These are phyloP conservation scores for Psilocybe cyanescens DNA, from an alignment of 768 basidiomycete genomes.

Conservation along the genomic window DNA sequence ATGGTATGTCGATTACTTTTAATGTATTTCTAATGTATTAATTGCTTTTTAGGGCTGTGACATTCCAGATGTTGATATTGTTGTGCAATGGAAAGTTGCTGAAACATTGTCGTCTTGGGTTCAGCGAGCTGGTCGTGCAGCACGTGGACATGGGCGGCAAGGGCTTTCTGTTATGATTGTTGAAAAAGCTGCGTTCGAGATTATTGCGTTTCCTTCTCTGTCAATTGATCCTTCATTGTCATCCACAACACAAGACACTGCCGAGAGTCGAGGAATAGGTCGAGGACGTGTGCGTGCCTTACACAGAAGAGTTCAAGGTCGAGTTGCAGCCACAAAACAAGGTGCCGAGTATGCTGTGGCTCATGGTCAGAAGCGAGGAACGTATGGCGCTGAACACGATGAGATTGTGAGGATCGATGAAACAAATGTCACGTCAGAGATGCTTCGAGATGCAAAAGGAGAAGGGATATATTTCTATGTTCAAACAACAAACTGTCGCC, in stretches of 20 bases:
- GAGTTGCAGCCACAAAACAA: constrained; percentile 17
- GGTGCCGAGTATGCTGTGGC: constrained; percentile 14
- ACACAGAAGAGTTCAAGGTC: constrained; percentile 1
- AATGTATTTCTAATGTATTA: not conserved
- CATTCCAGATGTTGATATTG: constrained; percentile 36
- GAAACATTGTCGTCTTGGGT: constrained; percentile 30
- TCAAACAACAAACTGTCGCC: constrained; percentile 30
- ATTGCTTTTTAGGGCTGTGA: constrained; percentile 30
- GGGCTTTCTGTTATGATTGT: constrained; percentile 33
- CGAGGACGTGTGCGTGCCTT: too few species aligned
- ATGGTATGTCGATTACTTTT: constrained; percentile 25
- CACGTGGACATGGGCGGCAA: constrained; percentile 16
- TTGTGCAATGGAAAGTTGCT: constrained; percentile 41
- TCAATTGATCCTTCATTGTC: not conserved
- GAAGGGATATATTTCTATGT: constrained; percentile 33
- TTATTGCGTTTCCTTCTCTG: constrained; percentile 12
- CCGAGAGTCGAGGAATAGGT: not conserved
- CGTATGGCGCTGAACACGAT: constrained; percentile 15
- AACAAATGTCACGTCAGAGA: too few species aligned
- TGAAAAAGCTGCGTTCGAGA: constrained; percentile 25
- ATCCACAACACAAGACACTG: not conserved
- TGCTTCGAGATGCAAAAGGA: constrained; percentile 5
- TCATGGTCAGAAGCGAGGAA: constrained; percentile 14
- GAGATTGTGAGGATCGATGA: not conserved
- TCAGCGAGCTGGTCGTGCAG: constrained; percentile 37